These are phyloP conservation scores for Stachybotrys chartarum DNA, from an alignment of 2,329 filamentous ascomycete genomes.

Conservation along the genomic window DNA sequence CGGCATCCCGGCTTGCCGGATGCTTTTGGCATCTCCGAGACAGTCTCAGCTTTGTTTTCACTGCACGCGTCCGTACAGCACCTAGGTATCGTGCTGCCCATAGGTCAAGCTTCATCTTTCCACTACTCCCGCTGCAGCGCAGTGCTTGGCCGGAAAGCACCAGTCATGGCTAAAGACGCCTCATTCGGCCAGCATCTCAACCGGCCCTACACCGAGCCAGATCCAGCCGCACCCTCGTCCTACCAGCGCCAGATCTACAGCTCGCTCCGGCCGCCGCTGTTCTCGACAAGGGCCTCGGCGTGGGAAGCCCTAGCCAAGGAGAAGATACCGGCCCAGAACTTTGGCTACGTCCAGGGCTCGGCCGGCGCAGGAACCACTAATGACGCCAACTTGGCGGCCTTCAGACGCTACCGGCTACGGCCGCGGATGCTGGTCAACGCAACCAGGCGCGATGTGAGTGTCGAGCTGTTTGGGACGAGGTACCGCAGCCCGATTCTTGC, in stretches of 20 bases:
- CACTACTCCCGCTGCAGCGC: not conserved
- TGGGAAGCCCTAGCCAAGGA: conserved; percentile 12
- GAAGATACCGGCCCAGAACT: conserved; percentile 20
- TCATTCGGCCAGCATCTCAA: not conserved
- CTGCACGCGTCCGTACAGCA: no score
- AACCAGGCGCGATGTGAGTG: conserved; percentile 37
- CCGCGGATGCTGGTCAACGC: conserved; percentile 42
- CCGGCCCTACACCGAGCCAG: conserved; percentile 7
- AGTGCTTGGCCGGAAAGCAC: not conserved
- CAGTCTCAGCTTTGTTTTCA: no score
- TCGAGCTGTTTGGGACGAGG: conserved; percentile 43
- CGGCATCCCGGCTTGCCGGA: no score
- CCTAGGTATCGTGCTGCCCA: no score
- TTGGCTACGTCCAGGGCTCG: conserved; percentile 55
- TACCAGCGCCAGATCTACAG: conserved; percentile 16
- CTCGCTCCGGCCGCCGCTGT: conserved; percentile 10
- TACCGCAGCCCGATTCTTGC: conserved; percentile 45
- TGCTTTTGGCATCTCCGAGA: no score
- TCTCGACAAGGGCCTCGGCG: conserved; percentile 12
- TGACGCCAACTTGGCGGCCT: conserved; percentile 51
- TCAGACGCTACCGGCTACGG: conserved; percentile 44
- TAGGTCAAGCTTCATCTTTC: not conserved
- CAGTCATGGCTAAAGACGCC: not conserved
- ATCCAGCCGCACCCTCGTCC: conserved; percentile 10
- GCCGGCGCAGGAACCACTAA: conserved; percentile 55